phyloP scores from a whole-genome alignment of 2,329 filamentous ascomycete species.

The Penicillium freii region DNA sequence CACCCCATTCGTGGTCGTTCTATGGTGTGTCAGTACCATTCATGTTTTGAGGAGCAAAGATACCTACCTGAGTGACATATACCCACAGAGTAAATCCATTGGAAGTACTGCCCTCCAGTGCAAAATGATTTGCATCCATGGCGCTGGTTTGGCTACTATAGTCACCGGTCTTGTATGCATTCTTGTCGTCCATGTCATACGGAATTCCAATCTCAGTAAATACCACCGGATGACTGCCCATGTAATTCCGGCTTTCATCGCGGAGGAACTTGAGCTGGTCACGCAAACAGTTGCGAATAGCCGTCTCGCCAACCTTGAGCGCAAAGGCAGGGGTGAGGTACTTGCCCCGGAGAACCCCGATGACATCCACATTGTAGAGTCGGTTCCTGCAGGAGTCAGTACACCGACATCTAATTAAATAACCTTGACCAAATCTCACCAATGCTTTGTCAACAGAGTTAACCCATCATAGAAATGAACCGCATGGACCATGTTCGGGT shows the following conservation, averaged over 20 bases:
- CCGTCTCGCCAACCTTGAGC: slow-evolving; percentile 86
- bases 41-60: neutral
- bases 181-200: slow-evolving; percentile 96
- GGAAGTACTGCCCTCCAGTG: slow-evolving; percentile 75
- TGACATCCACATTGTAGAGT: slow-evolving; percentile 93
- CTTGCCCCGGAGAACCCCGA: slow-evolving; percentile 83
- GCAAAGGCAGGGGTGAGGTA: slow-evolving; percentile 89
- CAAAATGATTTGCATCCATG: slow-evolving; percentile 95
- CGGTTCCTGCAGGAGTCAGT: slow-evolving; percentile 61
- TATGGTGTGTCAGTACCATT: slow-evolving; percentile 31
- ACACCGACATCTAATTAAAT: neutral
- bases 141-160: slow-evolving; percentile 90
- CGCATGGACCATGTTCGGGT: slow-evolving; percentile 85
- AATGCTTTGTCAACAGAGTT: slow-evolving; percentile 96
- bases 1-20: slow-evolving; percentile 86
- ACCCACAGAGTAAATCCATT: slow-evolving; percentile 90
- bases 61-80: slow-evolving; percentile 67
- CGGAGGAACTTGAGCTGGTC: slow-evolving; percentile 81
- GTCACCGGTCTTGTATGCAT: slow-evolving; percentile 92
- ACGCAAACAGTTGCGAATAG: slow-evolving; percentile 88
- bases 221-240: slow-evolving; percentile 83
- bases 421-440: slow-evolving; percentile 49
- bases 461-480: slow-evolving; percentile 97
- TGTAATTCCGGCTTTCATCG: slow-evolving; percentile 82
- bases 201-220: slow-evolving; percentile 96